Base-by-base conservation (phyloP, 1,284 basidiomycete species). In the Trichosporon faecale region DNA sequence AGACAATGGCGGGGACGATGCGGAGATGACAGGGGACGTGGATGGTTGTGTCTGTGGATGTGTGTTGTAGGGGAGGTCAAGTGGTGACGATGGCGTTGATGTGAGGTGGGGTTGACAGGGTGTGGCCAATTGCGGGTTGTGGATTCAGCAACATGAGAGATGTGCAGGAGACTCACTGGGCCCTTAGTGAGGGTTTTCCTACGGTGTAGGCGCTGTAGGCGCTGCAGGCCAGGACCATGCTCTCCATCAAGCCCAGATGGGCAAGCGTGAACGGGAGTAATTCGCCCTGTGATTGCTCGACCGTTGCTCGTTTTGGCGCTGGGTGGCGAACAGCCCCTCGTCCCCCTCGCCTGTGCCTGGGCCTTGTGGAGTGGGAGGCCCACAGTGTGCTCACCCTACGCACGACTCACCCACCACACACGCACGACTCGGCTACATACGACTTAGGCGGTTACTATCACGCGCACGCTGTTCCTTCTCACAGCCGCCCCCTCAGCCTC, bases 81-180 rank as follows among this genome's bases (percentile, higher is more conserved):
- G 49, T 23, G 11, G 49, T 52, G 49, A 52, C 21, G 49, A 52
- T 23, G 49, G 23, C 21, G 44, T n/a, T 52, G 49, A 12, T 21
- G 49, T 3, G 21, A 21, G 46, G n/a, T 49, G 21, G 46, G 46
- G 9, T 4, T 16, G n/a, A 14, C 25, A 21, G 49, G 49, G 49
- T 52, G 49, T 52, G 49, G 49, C 49, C 49, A 52, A 52, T 52
- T 18, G 49, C 9, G 16, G 49, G 11, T 3, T 23, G 49, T 23
- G 49, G 49, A 52, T 52, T 52, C 21, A 52, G 49, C 49, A 52
- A 52, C 49, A 52, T 52, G 49, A 52, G 49, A 52, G 49, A 52
- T 52, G 49, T 52, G 49, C 49, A 52, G 49, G 49, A 52, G 49
- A 52, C 49, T 52, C 49, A 52, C 49, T 52, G n/a, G 7, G 49